Base-by-base conservation (phyloP, 441 rosid genomes). In the Viola pubescens region DNA sequence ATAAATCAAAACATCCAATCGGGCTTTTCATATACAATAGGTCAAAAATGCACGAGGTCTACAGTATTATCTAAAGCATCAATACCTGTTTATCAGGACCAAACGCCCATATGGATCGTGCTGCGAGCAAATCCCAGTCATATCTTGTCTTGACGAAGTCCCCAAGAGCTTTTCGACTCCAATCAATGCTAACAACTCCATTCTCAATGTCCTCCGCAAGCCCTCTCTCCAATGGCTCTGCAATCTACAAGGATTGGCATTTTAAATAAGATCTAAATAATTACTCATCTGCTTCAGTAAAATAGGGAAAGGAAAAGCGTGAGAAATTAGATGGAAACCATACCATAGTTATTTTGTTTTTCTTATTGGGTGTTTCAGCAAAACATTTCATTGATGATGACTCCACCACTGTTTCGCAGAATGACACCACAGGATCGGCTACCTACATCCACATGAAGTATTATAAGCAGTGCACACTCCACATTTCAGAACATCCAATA, bases 81-180 rank as follows among this genome's bases (percentile, higher is more conserved):
- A 37, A 61, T 67, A 89, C 98, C 97, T 89, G 97, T 77, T 84
- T 92, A 71, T 92, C 98, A 69, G 95, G 98, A 56, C 98, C 98
- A 74, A 92, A 92, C 19, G 97, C 92, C 97, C 98, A 89, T 66
- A 92, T 89, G 52, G 98, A 92, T 64, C 97, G 85, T 4, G 97
- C 96, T 13, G 97, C 98, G 60, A 92, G 92, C 76, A 92, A 73
- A 83, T 92, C 97, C 97, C 98, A 92, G 64, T 87, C 97, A 76
- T 89, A 92, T 68, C 83, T 89, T 65, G 88, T 82, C 76, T 80
- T 84, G 72, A 92, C 89, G 81, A 92, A 92, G 73, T 92, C 98
- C 40, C 97, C 96, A 13, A 87, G 86, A 26, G 79, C 82, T 77
- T 83, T 92, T 59, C 88, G 69, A 65, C 78, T 88, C 97, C 94